Base-by-base conservation (phyloP, 192 early-diverging fungal species). In the Rhizoclosmatium sp. region DNA sequence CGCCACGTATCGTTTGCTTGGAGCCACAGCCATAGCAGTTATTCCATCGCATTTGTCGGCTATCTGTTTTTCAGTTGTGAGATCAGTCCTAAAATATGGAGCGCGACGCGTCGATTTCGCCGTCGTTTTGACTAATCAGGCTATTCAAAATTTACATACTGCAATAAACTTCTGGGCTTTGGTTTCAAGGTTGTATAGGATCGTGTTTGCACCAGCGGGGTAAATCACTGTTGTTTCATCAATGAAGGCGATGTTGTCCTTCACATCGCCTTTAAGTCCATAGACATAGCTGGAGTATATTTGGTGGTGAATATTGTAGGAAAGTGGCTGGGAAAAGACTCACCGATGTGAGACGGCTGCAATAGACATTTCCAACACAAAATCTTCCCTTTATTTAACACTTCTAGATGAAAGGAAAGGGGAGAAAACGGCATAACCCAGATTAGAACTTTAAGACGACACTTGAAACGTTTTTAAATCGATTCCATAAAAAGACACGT, bases 201-300 rank as follows among this genome's bases (percentile, higher is more conserved):
- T 76, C 31, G 85, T 66, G 72, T 91, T 91, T 65, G 88, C 64
- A n/a, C 90, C 90, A 56, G 85, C 84, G 10, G 89, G 87, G 76
- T 91, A 91, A 9, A 91, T 59, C 64, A 91, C 80, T 4, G 89
- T 90, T 48, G 82, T 79, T 76, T 91, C 90, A 75, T 91, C 90
- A 39, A 91, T 67, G 69, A 78, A 91, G 59, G 78, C 69, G 21
- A 91, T 62, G 65, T 78, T 81, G 66, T 79, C 73, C 41, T 80
- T 82, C 44, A 86, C 84, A 54, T 86, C 84, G 56, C 80, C 82
- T 71, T 86, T 86, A 12, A 90, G 82, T 4, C 90, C 90, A 67
- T 91, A 91, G 3, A 86, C 89, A 75, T 88, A 87, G 47, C 89
- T 91, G 70, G 49, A 14, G 14, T 7, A 12, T 16, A 39, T 71